A percentile compares a stretch with the other conserved stretches of the same genome.
phyloP scores from a whole-genome alignment of 2,329 filamentous ascomycete species.

The Dryadomyces sulphureus region DNA sequence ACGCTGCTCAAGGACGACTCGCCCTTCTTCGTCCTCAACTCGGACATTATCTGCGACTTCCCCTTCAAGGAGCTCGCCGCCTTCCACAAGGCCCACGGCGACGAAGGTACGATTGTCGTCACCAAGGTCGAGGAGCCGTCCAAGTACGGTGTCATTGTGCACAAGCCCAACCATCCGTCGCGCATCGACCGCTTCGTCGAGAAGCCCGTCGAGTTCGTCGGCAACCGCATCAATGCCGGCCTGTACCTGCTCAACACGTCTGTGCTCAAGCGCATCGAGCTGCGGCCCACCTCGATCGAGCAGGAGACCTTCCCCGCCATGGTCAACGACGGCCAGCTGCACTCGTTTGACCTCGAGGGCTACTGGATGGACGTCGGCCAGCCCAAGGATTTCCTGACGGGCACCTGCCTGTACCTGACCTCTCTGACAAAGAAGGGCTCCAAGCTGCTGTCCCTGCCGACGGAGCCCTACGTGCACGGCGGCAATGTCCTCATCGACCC shows the following conservation, averaged over 20 bases:
- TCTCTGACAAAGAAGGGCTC: slow-evolving; percentile 82
- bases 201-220: slow-evolving; percentile 97
- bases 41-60: slow-evolving; percentile 95
- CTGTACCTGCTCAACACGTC: slow-evolving; percentile 96
- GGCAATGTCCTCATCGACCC: slow-evolving; percentile 95
- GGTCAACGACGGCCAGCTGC: slow-evolving; percentile 73
- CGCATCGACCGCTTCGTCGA: slow-evolving; percentile 98
- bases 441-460: slow-evolving; percentile 61
- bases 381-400: slow-evolving; percentile 94
- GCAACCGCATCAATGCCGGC: slow-evolving; percentile 96
- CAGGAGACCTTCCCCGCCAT: slow-evolving; percentile 98
- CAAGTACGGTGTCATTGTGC: slow-evolving; percentile 97
- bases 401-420: slow-evolving; percentile 90
- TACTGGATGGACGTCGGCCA: slow-evolving; percentile 99
- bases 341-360: slow-evolving; percentile 91
- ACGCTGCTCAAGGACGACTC: slow-evolving; percentile 85
- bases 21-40: slow-evolving; percentile 97
- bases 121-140: slow-evolving; percentile 98
- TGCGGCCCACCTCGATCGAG: slow-evolving; percentile 93
- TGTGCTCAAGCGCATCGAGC: slow-evolving; percentile 79
- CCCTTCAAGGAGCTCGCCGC: slow-evolving; percentile 79
- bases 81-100: slow-evolving; percentile 85
- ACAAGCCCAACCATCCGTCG: slow-evolving; percentile 82
- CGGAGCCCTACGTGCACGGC: slow-evolving; percentile 71
- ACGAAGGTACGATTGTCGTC: slow-evolving; percentile 94